phyloP scores from a whole-genome alignment of 106 monocot species.

The Dendrobium catenatum region DNA sequence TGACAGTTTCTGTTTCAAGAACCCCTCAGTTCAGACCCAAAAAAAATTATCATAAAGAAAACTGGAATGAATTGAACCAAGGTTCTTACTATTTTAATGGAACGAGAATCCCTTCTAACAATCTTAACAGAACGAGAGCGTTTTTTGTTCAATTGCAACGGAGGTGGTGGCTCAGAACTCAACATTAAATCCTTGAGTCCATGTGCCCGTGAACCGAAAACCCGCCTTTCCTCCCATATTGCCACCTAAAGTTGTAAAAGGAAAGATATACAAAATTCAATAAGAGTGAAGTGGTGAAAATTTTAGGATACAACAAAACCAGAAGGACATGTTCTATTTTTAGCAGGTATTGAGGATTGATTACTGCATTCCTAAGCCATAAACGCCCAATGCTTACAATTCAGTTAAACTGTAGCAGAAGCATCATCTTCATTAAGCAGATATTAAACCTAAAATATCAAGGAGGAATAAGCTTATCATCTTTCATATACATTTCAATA shows the following conservation, averaged over 20 bases:
- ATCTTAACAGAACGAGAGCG: constrained; percentile 76
- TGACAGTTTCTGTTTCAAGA: constrained; percentile 66
- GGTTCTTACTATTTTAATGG: constrained; percentile 70
- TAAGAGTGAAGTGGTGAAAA: background rate
- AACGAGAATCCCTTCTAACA: constrained; percentile 79
- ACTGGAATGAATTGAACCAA: background rate
- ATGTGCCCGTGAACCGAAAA: constrained; percentile 77
- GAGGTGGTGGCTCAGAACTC: constrained; percentile 61
- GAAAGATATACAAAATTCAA: background rate
- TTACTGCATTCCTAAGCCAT: background rate
- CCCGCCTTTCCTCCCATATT: constrained; percentile 97
- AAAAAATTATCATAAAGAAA: background rate
- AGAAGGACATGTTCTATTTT: background rate
- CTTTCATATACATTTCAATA: background rate
- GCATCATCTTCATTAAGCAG: background rate
- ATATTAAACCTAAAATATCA: background rate
- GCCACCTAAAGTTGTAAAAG: constrained; percentile 39
- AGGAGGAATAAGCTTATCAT: background rate
- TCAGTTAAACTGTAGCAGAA: background rate
- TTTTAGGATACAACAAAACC: background rate
- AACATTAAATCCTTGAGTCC: constrained; percentile 87
- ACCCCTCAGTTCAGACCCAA: background rate
- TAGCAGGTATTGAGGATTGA: background rate
- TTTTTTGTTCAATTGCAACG: constrained; percentile 76
- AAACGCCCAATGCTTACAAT: background rate